phyloP scores from a whole-genome alignment of 306 rosid genomes.

The Lithocarpus polystachyus region DNA sequence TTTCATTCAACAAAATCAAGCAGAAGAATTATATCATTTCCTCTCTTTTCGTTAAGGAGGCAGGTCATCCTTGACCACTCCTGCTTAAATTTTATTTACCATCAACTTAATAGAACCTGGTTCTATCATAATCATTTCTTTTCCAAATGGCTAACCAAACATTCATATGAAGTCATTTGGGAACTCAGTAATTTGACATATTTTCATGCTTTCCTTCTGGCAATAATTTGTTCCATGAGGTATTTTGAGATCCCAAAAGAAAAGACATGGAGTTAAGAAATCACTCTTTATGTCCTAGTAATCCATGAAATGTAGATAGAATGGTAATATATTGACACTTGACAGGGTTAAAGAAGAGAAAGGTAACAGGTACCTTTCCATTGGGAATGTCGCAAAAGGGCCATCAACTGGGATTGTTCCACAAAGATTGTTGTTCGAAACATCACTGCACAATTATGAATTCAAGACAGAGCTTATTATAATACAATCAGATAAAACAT shows the following conservation, averaged over 20 bases:
- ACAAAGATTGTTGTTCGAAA: conserved; percentile 80
- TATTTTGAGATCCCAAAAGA: background rate
- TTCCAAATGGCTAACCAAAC: background rate
- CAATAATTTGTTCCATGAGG: background rate
- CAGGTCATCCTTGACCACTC: too few species aligned
- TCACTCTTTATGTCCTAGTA: background rate
- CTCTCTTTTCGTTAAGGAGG: too few species aligned
- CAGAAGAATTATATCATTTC: too few species aligned
- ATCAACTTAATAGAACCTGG: too few species aligned
- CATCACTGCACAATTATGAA: conserved; percentile 62
- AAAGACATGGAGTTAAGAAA: background rate
- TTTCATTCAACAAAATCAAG: too few species aligned
- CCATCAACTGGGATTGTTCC: conserved; percentile 97
- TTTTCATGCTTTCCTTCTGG: conserved; percentile 1
- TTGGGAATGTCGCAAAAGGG: conserved; percentile 72
- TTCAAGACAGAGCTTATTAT: conserved; percentile 1
- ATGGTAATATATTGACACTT: background rate
- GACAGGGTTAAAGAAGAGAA: background rate
- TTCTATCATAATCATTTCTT: background rate
- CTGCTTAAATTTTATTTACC: too few species aligned
- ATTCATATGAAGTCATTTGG: background rate
- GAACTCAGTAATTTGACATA: background rate
- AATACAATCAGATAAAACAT: conserved; percentile 1
- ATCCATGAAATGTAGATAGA: background rate
- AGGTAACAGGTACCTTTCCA: conserved; percentile 54